phyloP scores from a whole-genome alignment of 768 basidiomycete species.

The Filobasidium wieringae region DNA sequence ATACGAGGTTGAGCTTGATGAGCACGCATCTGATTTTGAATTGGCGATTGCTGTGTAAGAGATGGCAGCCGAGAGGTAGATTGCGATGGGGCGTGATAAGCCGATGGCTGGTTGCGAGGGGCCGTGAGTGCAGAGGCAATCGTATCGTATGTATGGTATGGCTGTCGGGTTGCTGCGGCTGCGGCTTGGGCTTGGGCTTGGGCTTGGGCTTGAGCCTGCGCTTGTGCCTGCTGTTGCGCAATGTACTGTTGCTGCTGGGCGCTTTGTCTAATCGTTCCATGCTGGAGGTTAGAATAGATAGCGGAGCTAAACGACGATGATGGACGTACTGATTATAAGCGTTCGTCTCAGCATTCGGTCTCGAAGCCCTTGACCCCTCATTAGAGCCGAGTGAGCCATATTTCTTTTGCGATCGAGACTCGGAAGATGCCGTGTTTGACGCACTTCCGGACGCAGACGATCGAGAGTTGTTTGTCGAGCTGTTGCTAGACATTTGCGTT shows the following conservation, averaged over 20 bases:
- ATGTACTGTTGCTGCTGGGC: slow-evolving; percentile 88
- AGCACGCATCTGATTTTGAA: slow-evolving; percentile 5
- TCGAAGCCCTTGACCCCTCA: background rate
- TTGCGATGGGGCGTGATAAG: background rate
- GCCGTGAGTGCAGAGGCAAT: background rate
- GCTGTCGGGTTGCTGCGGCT: slow-evolving; percentile 11
- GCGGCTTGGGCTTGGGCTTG: slow-evolving; percentile 24
- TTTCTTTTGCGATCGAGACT: slow-evolving; percentile 43
- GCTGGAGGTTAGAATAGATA: no score
- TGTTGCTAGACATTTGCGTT: background rate
- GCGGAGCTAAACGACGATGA: no score
- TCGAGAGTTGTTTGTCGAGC: background rate
- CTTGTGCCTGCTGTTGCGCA: slow-evolving; percentile 39
- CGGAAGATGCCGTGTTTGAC: no score
- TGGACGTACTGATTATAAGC: slow-evolving; percentile 58
- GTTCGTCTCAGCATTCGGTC: background rate
- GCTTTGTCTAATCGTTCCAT: slow-evolving; percentile 56
- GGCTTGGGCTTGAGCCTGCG: slow-evolving; percentile 16
- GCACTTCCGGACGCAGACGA: no score
- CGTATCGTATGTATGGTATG: slow-evolving; percentile 1
- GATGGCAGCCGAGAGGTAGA: slow-evolving; percentile 31
- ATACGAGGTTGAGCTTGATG: slow-evolving; percentile 29
- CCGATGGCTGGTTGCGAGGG: slow-evolving; percentile 5
- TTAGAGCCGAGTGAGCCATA: slow-evolving; percentile 81
- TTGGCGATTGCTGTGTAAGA: slow-evolving; percentile 31